Percentiles rank a stretch among this genome's conserved stretches.
Conservation (phyloP, 371 early-diverging fungal genomes). For the Actinomortierella wolfii region DNA sequence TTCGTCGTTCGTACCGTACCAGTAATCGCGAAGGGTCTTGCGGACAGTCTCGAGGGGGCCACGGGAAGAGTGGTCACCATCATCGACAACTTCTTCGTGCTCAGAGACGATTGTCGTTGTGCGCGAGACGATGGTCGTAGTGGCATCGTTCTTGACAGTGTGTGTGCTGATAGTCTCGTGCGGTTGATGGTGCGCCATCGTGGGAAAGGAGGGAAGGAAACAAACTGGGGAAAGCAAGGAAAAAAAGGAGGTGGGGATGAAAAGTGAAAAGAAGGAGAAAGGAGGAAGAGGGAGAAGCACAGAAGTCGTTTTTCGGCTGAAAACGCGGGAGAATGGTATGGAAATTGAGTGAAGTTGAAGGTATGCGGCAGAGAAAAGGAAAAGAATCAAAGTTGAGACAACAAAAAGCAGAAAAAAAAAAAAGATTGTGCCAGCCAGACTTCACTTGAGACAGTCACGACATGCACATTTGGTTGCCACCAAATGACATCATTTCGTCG, state of each 20-base stretch:
- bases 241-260: not conserved
- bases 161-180: slow-evolving; percentile 30
- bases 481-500: no score
- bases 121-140: slow-evolving; percentile 30
- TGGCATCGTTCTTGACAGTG: slow-evolving; percentile 26
- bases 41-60: slow-evolving; percentile 17
- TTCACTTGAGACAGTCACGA: no score
- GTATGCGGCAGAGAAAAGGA: no score
- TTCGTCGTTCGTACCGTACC: slow-evolving; percentile 21
- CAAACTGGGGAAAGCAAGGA: not conserved
- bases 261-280: not conserved
- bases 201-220: not conserved
- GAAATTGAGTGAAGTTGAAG: no score
- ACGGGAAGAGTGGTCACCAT: not conserved
- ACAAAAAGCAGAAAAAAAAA: no score
- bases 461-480: no score
- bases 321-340: no score
- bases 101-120: slow-evolving; percentile 39
- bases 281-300: not conserved
- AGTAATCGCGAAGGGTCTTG: slow-evolving; percentile 37
- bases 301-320: no score
- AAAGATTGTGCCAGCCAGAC: no score
- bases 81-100: slow-evolving; percentile 21
- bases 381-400: no score
- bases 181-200: not conserved